phyloP scores from a whole-genome alignment of 1,284 basidiomycete genomes.

The Wallemia hederae region DNA sequence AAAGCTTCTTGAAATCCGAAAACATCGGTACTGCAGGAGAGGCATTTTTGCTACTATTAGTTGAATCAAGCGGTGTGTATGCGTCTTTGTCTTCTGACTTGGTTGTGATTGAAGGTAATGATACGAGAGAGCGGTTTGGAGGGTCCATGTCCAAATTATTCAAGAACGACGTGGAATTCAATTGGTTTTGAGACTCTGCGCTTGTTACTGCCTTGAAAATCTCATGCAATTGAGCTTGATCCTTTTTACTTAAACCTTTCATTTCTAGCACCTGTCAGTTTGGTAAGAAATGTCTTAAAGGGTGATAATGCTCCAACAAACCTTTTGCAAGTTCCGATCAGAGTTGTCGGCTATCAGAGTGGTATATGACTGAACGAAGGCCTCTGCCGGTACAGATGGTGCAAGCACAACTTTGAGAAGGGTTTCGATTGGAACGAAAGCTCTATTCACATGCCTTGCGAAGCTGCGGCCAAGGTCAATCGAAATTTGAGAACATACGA shows the following conservation, averaged over 20 bases:
- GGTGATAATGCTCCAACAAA: constrained; percentile 12
- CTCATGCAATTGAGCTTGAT: constrained; percentile 70
- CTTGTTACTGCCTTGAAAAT: constrained; percentile 70
- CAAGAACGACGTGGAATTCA: constrained; percentile 65
- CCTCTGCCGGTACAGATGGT: constrained; percentile 68
- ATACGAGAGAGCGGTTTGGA: constrained; percentile 2
- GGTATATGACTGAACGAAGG: constrained; percentile 78
- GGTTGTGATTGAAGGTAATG: constrained; percentile 1
- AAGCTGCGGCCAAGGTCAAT: constrained; percentile 29
- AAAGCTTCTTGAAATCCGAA: not conserved
- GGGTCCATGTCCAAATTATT: constrained; percentile 84
- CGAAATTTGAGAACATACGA: not conserved
- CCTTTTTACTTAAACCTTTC: constrained; percentile 58
- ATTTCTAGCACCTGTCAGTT: constrained; percentile 52
- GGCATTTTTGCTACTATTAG: not conserved
- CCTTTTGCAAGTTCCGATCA: constrained; percentile 93
- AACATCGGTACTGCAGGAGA: not conserved
- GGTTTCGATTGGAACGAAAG: constrained; percentile 51
- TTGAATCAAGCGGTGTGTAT: not conserved
- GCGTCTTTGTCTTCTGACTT: not conserved
- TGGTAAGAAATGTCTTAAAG: not conserved
- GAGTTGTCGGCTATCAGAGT: constrained; percentile 70
- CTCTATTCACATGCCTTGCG: constrained; percentile 46
- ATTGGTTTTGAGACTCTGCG: constrained; percentile 34
- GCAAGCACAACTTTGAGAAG: constrained; percentile 79